Percentiles rank a stretch among this genome's conserved stretches.
phyloP scores from a whole-genome alignment of 108 stramenopile species.

The Pseudonitzschia multistriata region DNA sequence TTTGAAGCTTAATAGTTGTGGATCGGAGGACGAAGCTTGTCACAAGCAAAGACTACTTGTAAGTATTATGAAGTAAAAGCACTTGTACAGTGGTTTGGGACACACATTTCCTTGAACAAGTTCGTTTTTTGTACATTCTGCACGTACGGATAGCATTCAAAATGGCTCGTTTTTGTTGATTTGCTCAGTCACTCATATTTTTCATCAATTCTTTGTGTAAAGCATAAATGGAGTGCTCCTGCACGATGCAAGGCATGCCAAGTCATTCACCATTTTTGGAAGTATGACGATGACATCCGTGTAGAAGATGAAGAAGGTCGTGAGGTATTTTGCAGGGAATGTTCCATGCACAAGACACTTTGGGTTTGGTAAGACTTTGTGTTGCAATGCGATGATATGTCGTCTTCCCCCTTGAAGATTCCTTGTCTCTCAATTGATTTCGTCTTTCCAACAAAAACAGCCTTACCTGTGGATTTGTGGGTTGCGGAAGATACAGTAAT shows the following conservation, averaged over 20 bases:
- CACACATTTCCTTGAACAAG: too few species aligned
- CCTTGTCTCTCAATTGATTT: not conserved
- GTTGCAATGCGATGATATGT: too few species aligned
- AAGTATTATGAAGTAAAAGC: not conserved
- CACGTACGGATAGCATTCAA: too few species aligned
- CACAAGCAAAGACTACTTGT: conserved; percentile 55
- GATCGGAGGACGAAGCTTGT: conserved; percentile 35
- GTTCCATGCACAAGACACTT: conserved; percentile 76
- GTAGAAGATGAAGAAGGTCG: conserved; percentile 18
- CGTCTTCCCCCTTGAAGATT: too few species aligned
- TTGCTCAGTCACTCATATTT: not conserved
- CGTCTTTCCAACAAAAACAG: not conserved
- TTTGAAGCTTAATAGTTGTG: conserved; percentile 7
- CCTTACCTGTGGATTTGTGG: conserved; percentile 92
- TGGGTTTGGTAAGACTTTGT: conserved; percentile 77
- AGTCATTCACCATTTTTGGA: conserved; percentile 57
- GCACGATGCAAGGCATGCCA: conserved; percentile 66
- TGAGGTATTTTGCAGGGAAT: conserved; percentile 58
- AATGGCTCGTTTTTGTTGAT: too few species aligned
- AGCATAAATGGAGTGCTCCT: conserved; percentile 54
- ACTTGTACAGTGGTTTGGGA: too few species aligned
- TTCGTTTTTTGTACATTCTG: too few species aligned
- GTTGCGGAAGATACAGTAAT: conserved; percentile 92
- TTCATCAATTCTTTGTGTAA: not conserved
- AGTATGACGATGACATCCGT: conserved; percentile 18